A percentile compares a stretch with the other conserved stretches of the same genome.
Conservation (phyloP, 192 early-diverging fungal genomes). For the Coemansia sp. region DNA sequence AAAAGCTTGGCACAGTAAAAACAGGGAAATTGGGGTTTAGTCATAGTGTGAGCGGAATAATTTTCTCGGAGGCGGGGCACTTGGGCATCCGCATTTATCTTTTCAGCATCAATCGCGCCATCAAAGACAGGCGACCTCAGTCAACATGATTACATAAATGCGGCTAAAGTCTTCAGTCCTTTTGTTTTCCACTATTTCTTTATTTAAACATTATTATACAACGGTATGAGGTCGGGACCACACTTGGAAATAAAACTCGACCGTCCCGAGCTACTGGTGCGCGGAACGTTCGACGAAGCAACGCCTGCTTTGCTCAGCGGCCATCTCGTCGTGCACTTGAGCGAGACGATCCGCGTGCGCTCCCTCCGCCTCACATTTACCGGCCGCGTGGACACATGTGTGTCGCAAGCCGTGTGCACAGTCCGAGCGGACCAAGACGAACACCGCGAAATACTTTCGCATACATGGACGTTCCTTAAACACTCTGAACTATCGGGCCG, state of each 20-base stretch:
- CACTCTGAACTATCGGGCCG: constrained; percentile 18
- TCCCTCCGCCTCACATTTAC: constrained; percentile 52
- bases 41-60: not conserved
- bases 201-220: not conserved
- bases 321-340: constrained; percentile 47
- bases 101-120: too few species aligned
- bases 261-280: constrained; percentile 42
- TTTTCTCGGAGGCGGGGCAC: not conserved
- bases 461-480: constrained; percentile 56
- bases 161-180: too few species aligned
- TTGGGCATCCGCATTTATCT: not conserved
- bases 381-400: constrained; percentile 53
- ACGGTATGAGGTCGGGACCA: constrained; percentile 32
- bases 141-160: too few species aligned
- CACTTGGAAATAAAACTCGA: constrained; percentile 38
- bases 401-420: constrained; percentile 40
- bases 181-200: not conserved
- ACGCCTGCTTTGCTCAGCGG: constrained; percentile 55
- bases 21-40: not conserved
- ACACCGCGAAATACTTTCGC: constrained; percentile 51
- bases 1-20: not conserved
- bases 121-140: too few species aligned
- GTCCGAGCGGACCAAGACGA: constrained; percentile 32
- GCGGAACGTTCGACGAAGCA: constrained; percentile 45
- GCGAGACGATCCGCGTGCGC: constrained; percentile 53